Percentiles rank a stretch among this genome's conserved stretches.
These are phyloP conservation scores for Logfia minima DNA, from an alignment of 129 eudicot genomes.

Conservation along the genomic window DNA sequence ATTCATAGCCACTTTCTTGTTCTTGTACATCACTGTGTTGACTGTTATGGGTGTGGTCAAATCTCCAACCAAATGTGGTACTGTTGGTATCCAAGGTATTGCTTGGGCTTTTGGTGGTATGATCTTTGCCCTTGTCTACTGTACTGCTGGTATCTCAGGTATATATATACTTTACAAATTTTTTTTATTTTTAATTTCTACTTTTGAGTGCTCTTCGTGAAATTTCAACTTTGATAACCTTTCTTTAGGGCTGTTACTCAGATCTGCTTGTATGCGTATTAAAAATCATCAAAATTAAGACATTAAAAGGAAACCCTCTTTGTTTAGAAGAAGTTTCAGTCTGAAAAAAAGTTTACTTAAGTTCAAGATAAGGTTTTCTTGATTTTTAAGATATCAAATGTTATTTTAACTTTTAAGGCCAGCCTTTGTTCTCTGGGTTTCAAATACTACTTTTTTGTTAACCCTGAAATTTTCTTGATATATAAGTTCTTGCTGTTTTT, in stretches of 20 bases:
- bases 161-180: not conserved
- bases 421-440: not conserved
- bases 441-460: not conserved
- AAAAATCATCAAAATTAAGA: not conserved
- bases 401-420: not conserved
- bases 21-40: constrained; percentile 75
- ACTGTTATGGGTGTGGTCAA: constrained; percentile 82
- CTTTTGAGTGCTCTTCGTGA: not conserved
- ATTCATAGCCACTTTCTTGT: constrained; percentile 89
- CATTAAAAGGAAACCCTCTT: not conserved
- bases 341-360: not conserved
- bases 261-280: constrained; percentile 1
- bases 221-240: not conserved
- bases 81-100: constrained; percentile 96
- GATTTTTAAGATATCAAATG: not conserved
- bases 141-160: constrained; percentile 96
- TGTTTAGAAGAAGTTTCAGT: not conserved
- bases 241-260: not conserved
- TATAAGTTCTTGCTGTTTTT: not conserved
- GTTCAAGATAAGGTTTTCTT: constrained; percentile 18
- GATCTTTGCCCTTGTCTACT: constrained; percentile 96
- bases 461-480: not conserved
- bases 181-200: not conserved
- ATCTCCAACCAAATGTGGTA: constrained; percentile 68
- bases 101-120: constrained; percentile 99